Percentiles rank a stretch among this genome's conserved stretches.
Conservation (phyloP, 805 yeast species). For the Ogataea trehaloabstinens region DNA sequence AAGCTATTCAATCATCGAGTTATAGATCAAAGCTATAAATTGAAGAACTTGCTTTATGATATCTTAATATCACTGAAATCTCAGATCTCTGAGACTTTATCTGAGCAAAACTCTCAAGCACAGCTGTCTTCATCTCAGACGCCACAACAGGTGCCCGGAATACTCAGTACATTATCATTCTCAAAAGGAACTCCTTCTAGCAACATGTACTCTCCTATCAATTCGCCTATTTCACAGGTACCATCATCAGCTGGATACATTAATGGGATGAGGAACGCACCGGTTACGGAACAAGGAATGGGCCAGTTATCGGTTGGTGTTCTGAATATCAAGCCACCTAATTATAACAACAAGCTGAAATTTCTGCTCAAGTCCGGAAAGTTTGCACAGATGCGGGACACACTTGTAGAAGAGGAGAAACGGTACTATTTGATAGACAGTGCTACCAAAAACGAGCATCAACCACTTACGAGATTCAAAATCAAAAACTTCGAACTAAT, state of each 20-base stretch:
- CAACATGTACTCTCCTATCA: constrained; percentile 24
- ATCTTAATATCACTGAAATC: constrained; percentile 52
- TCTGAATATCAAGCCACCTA: constrained; percentile 32
- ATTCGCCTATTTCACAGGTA: constrained; percentile 27
- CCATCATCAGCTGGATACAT: constrained; percentile 14
- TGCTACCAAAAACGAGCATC: constrained; percentile 9
- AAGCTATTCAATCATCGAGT: constrained; percentile 43
- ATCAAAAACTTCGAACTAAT: constrained; percentile 54
- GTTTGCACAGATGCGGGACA: constrained; percentile 26
- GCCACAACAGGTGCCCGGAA: constrained; percentile 14
- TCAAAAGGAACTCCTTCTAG: constrained; percentile 23
- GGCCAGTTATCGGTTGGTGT: constrained; percentile 10
- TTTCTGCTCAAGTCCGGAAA: constrained; percentile 19
- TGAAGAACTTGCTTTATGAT: constrained; percentile 59
- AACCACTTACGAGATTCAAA: constrained; percentile 35
- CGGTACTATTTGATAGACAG: constrained; percentile 21
- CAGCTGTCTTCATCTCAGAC: constrained; percentile 6
- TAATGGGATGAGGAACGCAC: neutral
- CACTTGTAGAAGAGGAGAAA: constrained; percentile 20
- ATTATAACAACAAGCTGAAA: constrained; percentile 29
- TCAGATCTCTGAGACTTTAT: constrained; percentile 29
- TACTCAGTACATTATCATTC: constrained; percentile 16
- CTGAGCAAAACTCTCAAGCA: constrained; percentile 13
- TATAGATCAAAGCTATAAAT: constrained; percentile 44
- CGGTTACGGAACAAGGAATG: constrained; percentile 4